Evolutionary conservation across 805 yeast species (phyloP).

Genomic region (Cyberlindnera xylosilytica): DNA sequence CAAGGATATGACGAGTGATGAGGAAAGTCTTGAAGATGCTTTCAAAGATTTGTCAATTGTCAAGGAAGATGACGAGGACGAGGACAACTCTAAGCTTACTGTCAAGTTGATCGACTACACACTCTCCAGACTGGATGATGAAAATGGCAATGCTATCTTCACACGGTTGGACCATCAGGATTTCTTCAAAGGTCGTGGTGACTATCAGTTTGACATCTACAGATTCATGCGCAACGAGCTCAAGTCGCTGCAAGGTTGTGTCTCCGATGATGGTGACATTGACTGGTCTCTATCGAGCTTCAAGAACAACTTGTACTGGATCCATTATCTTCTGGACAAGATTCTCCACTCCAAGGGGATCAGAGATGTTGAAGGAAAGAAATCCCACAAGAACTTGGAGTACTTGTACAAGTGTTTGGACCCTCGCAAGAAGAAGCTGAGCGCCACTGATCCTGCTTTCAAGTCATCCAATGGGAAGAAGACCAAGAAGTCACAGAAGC

Average conservation of each 20-base stretch:
- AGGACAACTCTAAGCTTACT: conserved; percentile 15
- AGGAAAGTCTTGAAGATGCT: conserved; percentile 17
- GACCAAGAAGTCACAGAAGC: conserved; percentile 15
- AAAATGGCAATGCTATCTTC: conserved; percentile 32
- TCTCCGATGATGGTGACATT: conserved; percentile 27
- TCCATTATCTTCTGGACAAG: conserved; percentile 55
- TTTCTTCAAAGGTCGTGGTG: conserved; percentile 58
- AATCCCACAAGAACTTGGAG: conserved; percentile 27
- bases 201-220: conserved; percentile 60
- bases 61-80: conserved; percentile 6
- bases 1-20: conserved; percentile 1
- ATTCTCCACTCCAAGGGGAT: conserved; percentile 41
- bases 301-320: conserved; percentile 59
- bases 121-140: conserved; percentile 45
- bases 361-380: conserved; percentile 22
- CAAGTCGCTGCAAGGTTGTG: conserved; percentile 9
- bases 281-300: conserved; percentile 49
- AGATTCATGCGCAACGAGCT: conserved; percentile 46
- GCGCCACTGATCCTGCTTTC: conserved; percentile 19
- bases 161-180: conserved; percentile 64
- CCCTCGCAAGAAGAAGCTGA: conserved; percentile 30
- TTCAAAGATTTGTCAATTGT: conserved; percentile 23
- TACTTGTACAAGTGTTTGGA: conserved; percentile 33
- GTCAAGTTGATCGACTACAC: conserved; percentile 59
- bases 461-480: conserved; percentile 5